These are phyloP conservation scores for Lasiodiplodia sp. DNA, from an alignment of 2,329 filamentous ascomycete species.

Conservation along the genomic window DNA sequence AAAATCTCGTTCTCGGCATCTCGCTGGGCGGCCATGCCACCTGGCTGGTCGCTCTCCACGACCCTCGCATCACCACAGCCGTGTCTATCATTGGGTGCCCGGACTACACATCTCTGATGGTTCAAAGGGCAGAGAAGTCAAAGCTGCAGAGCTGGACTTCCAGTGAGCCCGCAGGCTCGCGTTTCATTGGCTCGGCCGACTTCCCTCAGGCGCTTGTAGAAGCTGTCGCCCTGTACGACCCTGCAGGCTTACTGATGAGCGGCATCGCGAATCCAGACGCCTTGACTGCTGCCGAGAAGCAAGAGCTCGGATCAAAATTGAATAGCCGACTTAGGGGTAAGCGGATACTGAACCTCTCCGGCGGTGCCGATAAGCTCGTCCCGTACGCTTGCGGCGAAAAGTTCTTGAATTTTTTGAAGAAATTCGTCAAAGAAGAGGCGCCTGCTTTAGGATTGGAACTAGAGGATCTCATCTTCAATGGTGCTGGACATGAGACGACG, in stretches of 20 bases:
- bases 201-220: slow-evolving; percentile 75
- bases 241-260: slow-evolving; percentile 73
- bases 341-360: slow-evolving; percentile 69
- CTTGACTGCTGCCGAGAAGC: slow-evolving; percentile 46
- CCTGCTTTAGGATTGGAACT: slow-evolving; percentile 59
- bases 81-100: slow-evolving; percentile 88
- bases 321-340: slow-evolving; percentile 58
- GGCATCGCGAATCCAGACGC: slow-evolving; percentile 33
- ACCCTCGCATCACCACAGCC: slow-evolving; percentile 78
- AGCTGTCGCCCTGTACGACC: slow-evolving; percentile 72
- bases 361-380: slow-evolving; percentile 74
- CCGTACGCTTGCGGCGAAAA: slow-evolving; percentile 68
- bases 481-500: slow-evolving; percentile 74
- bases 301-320: slow-evolving; percentile 31
- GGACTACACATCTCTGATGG: slow-evolving; percentile 83
- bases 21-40: slow-evolving; percentile 87
- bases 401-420: slow-evolving; percentile 69
- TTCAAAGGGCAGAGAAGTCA: slow-evolving; percentile 75
- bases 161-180: slow-evolving; percentile 61
- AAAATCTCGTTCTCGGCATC: slow-evolving; percentile 80
- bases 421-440: slow-evolving; percentile 62
- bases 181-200: slow-evolving; percentile 78
- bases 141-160: slow-evolving; percentile 68
- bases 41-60: slow-evolving; percentile 82
- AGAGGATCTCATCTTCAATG: slow-evolving; percentile 72